These are phyloP conservation scores for Cardamine occulta DNA, from an alignment of 345 rosid species.

Conservation along the genomic window DNA sequence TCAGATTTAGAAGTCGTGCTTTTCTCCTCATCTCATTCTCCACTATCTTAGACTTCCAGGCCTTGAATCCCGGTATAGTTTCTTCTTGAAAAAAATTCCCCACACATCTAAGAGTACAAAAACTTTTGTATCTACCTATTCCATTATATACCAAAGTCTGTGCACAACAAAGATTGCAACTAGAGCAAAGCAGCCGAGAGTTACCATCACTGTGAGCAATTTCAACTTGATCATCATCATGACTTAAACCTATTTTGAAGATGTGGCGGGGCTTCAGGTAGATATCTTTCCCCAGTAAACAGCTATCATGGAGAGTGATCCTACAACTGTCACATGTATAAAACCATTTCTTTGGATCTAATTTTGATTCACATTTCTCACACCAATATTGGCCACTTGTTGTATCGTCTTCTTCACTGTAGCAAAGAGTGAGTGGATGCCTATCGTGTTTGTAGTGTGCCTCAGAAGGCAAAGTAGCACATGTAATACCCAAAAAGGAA, in stretches of 20 bases:
- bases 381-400: neutral
- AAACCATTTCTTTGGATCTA: neutral
- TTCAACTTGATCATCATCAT: neutral
- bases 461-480: neutral
- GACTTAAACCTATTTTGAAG: too few relatives aligned
- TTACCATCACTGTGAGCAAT: neutral
- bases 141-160: too few relatives aligned
- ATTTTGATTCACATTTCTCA: neutral
- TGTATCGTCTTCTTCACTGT: neutral
- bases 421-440: neutral
- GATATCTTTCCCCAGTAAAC: neutral
- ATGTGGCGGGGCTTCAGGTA: conserved; percentile 57
- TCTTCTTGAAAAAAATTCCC: too few relatives aligned
- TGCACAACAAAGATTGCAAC: too few relatives aligned
- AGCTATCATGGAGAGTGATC: neutral
- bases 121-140: too few relatives aligned
- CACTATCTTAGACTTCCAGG: too few relatives aligned
- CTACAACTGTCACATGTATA: neutral
- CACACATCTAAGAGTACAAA: too few relatives aligned
- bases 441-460: neutral
- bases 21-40: too few relatives aligned
- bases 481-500: neutral
- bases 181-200: neutral
- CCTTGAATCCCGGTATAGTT: too few relatives aligned
- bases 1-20: too few relatives aligned